Evolutionary conservation across 768 basidiomycete species (phyloP).

Genomic region (Pholiota microspora): DNA sequence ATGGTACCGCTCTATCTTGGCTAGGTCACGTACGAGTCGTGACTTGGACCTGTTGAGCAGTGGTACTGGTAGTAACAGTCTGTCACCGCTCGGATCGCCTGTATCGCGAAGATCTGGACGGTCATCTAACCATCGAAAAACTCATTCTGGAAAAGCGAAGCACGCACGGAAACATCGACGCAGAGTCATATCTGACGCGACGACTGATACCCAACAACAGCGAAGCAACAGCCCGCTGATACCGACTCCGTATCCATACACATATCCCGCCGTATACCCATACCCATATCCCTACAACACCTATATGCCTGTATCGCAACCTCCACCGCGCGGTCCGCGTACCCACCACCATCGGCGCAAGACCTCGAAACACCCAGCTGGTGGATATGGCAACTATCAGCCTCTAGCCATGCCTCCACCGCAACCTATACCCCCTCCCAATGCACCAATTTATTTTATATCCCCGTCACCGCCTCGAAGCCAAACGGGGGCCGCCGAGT

Average conservation of each 20-base stretch:
- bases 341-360: slow-evolving; percentile 16
- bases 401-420: slow-evolving; percentile 23
- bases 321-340: slow-evolving; percentile 17
- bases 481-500: slow-evolving; percentile 10
- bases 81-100: slow-evolving; percentile 19
- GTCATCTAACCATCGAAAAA: slow-evolving; percentile 13
- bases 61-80: slow-evolving; percentile 12
- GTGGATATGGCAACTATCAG: slow-evolving; percentile 21
- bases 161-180: slow-evolving; percentile 16
- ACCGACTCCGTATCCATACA: slow-evolving; percentile 19
- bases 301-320: slow-evolving; percentile 13
- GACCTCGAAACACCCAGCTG: slow-evolving; percentile 9
- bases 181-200: slow-evolving; percentile 14
- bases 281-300: slow-evolving; percentile 16
- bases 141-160: slow-evolving; percentile 8
- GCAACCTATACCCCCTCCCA: slow-evolving; percentile 7
- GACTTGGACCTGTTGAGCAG: slow-evolving; percentile 21
- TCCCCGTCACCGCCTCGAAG: slow-evolving; percentile 23
- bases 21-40: slow-evolving; percentile 19
- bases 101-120: slow-evolving; percentile 17
- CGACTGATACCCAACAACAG: slow-evolving; percentile 12
- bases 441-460: slow-evolving; percentile 18
- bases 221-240: slow-evolving; percentile 19
- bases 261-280: background rate
- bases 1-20: slow-evolving; percentile 23